phyloP scores from a whole-genome alignment of 441 rosid species.

The Cnidoscolus chayamansa region DNA sequence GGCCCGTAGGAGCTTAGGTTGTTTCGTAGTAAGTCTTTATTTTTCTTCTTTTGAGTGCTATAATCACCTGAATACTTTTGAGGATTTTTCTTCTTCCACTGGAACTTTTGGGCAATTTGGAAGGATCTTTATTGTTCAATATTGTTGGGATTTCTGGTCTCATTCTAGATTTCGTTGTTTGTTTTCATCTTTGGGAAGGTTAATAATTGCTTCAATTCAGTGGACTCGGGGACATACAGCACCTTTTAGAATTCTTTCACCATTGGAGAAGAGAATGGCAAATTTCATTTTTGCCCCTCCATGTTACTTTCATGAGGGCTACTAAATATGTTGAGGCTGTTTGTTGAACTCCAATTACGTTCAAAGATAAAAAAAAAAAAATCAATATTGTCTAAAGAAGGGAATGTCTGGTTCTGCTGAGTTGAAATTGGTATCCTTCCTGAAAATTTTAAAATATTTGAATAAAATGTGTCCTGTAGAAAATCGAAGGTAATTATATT shows the following conservation, averaged over 20 bases:
- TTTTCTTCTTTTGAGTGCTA: conserved; percentile 9
- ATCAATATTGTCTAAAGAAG: no score
- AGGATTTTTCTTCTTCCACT: background rate
- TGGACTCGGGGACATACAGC: background rate
- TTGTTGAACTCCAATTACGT: background rate
- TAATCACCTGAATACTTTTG: conserved; percentile 1
- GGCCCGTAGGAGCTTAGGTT: conserved; percentile 27
- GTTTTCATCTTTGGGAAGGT: background rate
- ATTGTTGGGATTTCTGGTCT: conserved; percentile 2
- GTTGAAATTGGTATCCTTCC: conserved; percentile 6
- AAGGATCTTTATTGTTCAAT: no score
- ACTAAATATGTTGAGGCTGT: conserved; percentile 7
- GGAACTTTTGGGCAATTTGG: background rate
- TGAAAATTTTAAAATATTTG: conserved; percentile 6
- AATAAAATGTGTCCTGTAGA: conserved; percentile 9
- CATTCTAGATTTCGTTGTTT: background rate
- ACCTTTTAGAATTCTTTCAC: background rate
- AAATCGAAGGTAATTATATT: background rate
- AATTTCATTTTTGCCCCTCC: background rate
- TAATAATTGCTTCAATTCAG: background rate
- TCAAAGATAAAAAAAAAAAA: conserved; percentile 6
- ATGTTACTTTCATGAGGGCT: conserved; percentile 2
- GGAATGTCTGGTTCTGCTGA: conserved; percentile 2
- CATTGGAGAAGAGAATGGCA: background rate
- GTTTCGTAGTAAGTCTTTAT: conserved; percentile 22